Evolutionary conservation across 148 eudicot species (phyloP).

Genomic region (Polygonum maritimum): DNA sequence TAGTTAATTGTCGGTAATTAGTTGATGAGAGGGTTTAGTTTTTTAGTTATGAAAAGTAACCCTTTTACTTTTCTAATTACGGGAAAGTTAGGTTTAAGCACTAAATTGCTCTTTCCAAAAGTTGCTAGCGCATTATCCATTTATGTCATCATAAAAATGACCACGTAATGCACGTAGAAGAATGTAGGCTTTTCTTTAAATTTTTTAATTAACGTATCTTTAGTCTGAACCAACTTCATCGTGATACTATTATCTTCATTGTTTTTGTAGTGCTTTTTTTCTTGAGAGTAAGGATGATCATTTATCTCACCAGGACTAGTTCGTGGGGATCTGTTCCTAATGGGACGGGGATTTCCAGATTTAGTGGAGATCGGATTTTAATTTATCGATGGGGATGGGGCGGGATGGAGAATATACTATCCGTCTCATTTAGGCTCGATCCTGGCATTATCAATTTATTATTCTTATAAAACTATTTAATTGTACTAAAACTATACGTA

Average conservation of each 20-base stretch:
- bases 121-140: not conserved
- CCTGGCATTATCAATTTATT: too few relatives aligned
- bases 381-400: too few relatives aligned
- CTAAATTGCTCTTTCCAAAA: not conserved
- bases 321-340: too few relatives aligned
- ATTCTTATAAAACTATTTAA: too few relatives aligned
- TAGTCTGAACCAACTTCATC: not conserved
- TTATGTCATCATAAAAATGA: not conserved
- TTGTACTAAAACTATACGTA: too few relatives aligned
- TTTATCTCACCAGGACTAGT: too few relatives aligned
- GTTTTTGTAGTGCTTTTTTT: not conserved
- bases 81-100: not conserved
- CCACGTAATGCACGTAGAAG: not conserved
- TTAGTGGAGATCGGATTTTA: too few relatives aligned
- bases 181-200: not conserved
- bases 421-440: too few relatives aligned
- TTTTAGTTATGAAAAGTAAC: not conserved
- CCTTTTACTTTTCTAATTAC: not conserved
- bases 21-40: not conserved
- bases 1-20: not conserved
- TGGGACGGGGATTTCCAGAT: too few relatives aligned
- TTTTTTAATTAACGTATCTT: not conserved
- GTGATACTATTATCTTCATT: not conserved
- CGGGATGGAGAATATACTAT: too few relatives aligned
- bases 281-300: too few relatives aligned